These are phyloP conservation scores for Aspergillus terreus DNA, from an alignment of 2,329 filamentous ascomycete genomes.

Conservation along the genomic window DNA sequence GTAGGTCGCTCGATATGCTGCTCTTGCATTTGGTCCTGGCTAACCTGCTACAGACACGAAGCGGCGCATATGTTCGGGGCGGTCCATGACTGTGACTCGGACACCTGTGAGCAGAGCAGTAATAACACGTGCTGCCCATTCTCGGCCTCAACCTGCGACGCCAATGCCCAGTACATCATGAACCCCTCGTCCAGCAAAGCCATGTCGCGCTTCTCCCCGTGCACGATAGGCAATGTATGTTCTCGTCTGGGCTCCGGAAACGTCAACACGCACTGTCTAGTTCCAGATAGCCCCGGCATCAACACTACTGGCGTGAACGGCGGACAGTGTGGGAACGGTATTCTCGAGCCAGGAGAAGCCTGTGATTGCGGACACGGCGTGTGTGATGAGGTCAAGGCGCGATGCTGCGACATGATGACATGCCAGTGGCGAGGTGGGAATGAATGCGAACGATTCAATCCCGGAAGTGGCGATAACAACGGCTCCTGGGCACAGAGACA, in stretches of 20 bases:
- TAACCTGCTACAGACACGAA: constrained; percentile 57
- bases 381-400: constrained; percentile 10
- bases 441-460: neutral
- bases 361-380: constrained; percentile 79
- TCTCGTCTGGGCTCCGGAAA: constrained; percentile 69
- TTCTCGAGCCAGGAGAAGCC: constrained; percentile 82
- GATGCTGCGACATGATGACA: constrained; percentile 16
- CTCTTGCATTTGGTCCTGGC: neutral
- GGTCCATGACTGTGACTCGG: constrained; percentile 53
- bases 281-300: neutral
- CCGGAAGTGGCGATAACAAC: neutral
- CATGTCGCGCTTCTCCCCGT: constrained; percentile 75
- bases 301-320: constrained; percentile 24
- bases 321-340: constrained; percentile 84
- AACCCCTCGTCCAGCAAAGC: constrained; percentile 52
- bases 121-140: constrained; percentile 67
- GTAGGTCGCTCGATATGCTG: constrained; percentile 10
- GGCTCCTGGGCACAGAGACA: constrained; percentile 9
- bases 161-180: constrained; percentile 63
- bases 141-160: constrained; percentile 62
- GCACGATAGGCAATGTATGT: constrained; percentile 84
- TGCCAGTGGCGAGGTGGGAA: constrained; percentile 11
- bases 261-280: constrained; percentile 66
- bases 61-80: constrained; percentile 89
- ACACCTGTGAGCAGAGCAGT: constrained; percentile 53